Base-by-base conservation (phyloP, 345 rosid species). In the Erucastrum elatum region DNA sequence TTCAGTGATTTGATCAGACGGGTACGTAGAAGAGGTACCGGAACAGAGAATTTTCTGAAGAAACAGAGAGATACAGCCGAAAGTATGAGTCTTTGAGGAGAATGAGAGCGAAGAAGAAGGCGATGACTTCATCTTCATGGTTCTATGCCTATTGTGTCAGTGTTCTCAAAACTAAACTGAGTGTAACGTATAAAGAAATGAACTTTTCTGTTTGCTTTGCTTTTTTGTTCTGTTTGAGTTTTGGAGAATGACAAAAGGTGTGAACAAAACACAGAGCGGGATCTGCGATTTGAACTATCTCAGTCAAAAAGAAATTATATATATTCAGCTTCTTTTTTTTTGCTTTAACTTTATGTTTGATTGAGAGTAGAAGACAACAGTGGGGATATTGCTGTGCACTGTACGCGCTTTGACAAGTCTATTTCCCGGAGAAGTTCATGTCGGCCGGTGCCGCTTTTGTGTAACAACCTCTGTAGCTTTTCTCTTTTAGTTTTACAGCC, bases 371-470 rank as follows among this genome's bases (percentile, higher is more conserved):
- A 16, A 71, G 10, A 78, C 12, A 6, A 74, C 66, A 35, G 75
- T 68, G 56, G 68, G 56, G 68, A 75, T 55, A 4, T 62, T 31
- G 77, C 8, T 58, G 72, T 87, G 93, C 64, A 67, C 44, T 74
- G 82, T 82, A 76, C 85, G 85, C 85, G 83, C 84, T 64, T 69
- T 78, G 97, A 84, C 83, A 82, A 77, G 94, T 91, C 90, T 81
- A 83, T 85, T 88, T 75, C 69, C 75, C 21, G 35, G 61, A 17
- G 74, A 79, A 67, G 8, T 72, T 61, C 61, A 51, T 80, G 75
- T 80, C 79, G 65, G 56, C 66, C 66, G 66, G 82, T 80, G 66
- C 60, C 62, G 37, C 70, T 39, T 80, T 74, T 63, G 29, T 29
- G 60, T 49, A 25, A 80, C 82, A 74, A 62, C 35, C 66, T 63